Percentiles rank a stretch among this genome's conserved stretches.
Conservation (phyloP, 1,284 basidiomycete genomes). For the Tilletia indica region DNA sequence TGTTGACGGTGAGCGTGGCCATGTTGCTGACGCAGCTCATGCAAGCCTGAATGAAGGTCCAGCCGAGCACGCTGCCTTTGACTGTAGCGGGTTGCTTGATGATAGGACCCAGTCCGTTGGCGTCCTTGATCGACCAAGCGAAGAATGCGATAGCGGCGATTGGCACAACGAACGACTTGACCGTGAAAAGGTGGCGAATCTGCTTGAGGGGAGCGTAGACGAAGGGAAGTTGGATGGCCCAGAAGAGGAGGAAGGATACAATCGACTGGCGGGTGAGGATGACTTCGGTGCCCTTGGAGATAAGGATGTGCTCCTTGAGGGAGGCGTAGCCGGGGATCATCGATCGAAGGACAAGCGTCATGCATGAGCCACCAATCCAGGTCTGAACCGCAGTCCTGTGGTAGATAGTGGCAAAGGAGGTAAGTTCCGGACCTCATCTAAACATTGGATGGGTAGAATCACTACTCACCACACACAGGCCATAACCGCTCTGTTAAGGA, state of each 20-base stretch:
- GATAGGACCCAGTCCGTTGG: constrained; percentile 72
- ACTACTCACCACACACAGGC: constrained; percentile 63
- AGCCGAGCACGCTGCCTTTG: constrained; percentile 70
- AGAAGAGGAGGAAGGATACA: constrained; percentile 82
- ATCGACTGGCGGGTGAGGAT: constrained; percentile 42
- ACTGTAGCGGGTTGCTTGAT: constrained; percentile 68
- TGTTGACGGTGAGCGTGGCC: constrained; percentile 32
- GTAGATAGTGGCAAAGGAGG: constrained; percentile 44
- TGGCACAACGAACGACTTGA: constrained; percentile 69
- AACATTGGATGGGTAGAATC: constrained; percentile 54
- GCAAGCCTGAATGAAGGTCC: constrained; percentile 69
- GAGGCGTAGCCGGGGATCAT: constrained; percentile 62
- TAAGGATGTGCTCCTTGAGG: constrained; percentile 70
- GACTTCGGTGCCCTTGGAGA: constrained; percentile 62
- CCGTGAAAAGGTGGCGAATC: constrained; percentile 76
- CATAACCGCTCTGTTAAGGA: constrained; percentile 72
- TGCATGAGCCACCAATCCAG: constrained; percentile 71
- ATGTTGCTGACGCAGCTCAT: constrained; percentile 42
- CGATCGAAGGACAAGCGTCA: constrained; percentile 72
- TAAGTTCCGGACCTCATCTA: constrained; percentile 70
- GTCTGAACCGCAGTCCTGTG: constrained; percentile 1
- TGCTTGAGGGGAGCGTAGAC: constrained; percentile 79
- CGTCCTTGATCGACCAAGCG: constrained; percentile 75
- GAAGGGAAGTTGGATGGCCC: constrained; percentile 73
- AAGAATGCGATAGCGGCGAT: constrained; percentile 66